Evolutionary conservation across 495 filamentous ascomycete species (phyloP).

Genomic region (Penicillium goetzii): DNA sequence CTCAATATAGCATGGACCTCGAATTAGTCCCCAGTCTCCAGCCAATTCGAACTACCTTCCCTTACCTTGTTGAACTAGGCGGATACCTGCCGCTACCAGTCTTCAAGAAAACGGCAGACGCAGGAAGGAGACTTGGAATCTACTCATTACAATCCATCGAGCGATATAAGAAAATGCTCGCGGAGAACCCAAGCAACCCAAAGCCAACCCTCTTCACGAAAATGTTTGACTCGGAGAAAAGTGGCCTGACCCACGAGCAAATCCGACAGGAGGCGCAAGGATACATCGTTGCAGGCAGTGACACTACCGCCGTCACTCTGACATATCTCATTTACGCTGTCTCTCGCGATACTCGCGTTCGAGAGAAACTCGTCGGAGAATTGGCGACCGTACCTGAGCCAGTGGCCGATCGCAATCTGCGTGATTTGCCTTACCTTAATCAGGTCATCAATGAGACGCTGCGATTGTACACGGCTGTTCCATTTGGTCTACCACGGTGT

Average conservation of each 20-base stretch:
- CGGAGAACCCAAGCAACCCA: conserved; percentile 37
- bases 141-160: conserved; percentile 46
- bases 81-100: conserved; percentile 22
- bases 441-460: conserved; percentile 54
- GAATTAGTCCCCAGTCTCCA: conserved; percentile 33
- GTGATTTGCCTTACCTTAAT: conserved; percentile 45
- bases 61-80: conserved; percentile 27
- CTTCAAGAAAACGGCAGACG: conserved; percentile 42
- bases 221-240: conserved; percentile 42
- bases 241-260: conserved; percentile 42
- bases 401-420: conserved; percentile 41
- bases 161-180: conserved; percentile 46
- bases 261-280: conserved; percentile 45
- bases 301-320: conserved; percentile 52
- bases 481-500: conserved; percentile 45
- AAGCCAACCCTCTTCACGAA: conserved; percentile 54
- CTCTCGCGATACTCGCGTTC: conserved; percentile 33
- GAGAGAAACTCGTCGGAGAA: conserved; percentile 46
- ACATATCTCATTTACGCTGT: conserved; percentile 49
- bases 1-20: conserved; percentile 46
- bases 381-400: conserved; percentile 38
- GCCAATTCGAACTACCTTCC: conserved; percentile 42
- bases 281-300: conserved; percentile 57
- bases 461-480: conserved; percentile 55
- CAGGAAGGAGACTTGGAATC: conserved; percentile 50